A percentile compares a stretch with the other conserved stretches of the same genome.
Conservation (phyloP, 2,329 filamentous ascomycete genomes). For the Fusarium sp. region DNA sequence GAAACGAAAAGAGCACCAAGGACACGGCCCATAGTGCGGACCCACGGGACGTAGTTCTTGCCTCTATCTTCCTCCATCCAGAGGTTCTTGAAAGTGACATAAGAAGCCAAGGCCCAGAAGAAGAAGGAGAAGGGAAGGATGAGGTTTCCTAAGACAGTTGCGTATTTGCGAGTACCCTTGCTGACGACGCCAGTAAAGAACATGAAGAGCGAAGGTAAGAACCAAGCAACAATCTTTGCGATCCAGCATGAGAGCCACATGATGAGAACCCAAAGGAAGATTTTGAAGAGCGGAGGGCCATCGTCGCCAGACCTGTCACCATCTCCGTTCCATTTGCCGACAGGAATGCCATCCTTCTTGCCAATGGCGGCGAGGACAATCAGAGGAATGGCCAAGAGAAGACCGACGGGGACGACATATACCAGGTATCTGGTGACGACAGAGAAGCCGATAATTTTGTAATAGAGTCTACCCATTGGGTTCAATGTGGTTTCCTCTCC, state of each 20-base stretch:
- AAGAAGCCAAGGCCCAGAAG: slow-evolving; percentile 71
- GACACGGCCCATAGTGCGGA: slow-evolving; percentile 67
- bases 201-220: slow-evolving; percentile 70
- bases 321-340: slow-evolving; percentile 17
- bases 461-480: slow-evolving; percentile 71
- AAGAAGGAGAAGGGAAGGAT: slow-evolving; percentile 74
- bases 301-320: slow-evolving; percentile 13
- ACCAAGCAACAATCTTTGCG: slow-evolving; percentile 69
- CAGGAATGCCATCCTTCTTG: slow-evolving; percentile 30
- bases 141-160: slow-evolving; percentile 68
- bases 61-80: slow-evolving; percentile 47
- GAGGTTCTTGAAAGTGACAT: slow-evolving; percentile 67
- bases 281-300: slow-evolving; percentile 63
- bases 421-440: slow-evolving; percentile 72
- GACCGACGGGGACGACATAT: slow-evolving; percentile 70
- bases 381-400: slow-evolving; percentile 69
- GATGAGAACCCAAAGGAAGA: slow-evolving; percentile 75
- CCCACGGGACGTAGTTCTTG: slow-evolving; percentile 57
- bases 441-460: slow-evolving; percentile 69
- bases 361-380: slow-evolving; percentile 60
- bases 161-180: slow-evolving; percentile 75
- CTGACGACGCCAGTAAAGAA: slow-evolving; percentile 75
- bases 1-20: slow-evolving; percentile 73
- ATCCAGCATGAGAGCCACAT: slow-evolving; percentile 74
- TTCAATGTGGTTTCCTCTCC: slow-evolving; percentile 68